Evolutionary conservation across 2,329 filamentous ascomycete genomes (phyloP).

Genomic region (Fusarium sp.): DNA sequence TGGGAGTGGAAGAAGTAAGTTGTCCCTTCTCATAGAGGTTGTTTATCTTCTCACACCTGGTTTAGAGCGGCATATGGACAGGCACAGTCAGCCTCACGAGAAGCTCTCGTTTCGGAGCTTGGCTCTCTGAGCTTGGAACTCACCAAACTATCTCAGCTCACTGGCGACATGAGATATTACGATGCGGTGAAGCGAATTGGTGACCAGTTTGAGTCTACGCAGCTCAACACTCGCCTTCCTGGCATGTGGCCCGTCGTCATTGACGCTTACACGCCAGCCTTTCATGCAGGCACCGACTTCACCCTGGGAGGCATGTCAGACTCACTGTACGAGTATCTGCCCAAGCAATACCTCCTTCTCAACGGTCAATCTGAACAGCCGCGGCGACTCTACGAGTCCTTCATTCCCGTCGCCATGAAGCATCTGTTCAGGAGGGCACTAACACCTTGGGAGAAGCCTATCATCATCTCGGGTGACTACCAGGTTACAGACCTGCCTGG

Average conservation of each 20-base stretch:
- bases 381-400: slow-evolving; percentile 51
- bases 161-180: slow-evolving; percentile 70
- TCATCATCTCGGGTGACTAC: slow-evolving; percentile 72
- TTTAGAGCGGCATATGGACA: slow-evolving; percentile 42
- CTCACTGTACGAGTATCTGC: slow-evolving; percentile 74
- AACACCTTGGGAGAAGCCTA: slow-evolving; percentile 66
- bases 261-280: slow-evolving; percentile 51
- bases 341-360: slow-evolving; percentile 74
- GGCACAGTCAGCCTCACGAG: slow-evolving; percentile 36
- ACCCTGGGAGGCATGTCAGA: slow-evolving; percentile 69
- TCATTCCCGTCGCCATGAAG: slow-evolving; percentile 61
- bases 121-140: slow-evolving; percentile 73
- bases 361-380: slow-evolving; percentile 62
- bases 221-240: slow-evolving; percentile 66
- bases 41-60: slow-evolving; percentile 18
- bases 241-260: slow-evolving; percentile 73
- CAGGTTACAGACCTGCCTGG: slow-evolving; percentile 45
- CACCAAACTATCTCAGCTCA: slow-evolving; percentile 73
- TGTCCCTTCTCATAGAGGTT: neutral
- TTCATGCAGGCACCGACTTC: slow-evolving; percentile 58
- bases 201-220: slow-evolving; percentile 65
- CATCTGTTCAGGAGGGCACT: slow-evolving; percentile 77
- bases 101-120: slow-evolving; percentile 44
- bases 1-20: slow-evolving; percentile 46
- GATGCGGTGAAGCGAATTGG: slow-evolving; percentile 71